phyloP scores from a whole-genome alignment of 2,329 filamentous ascomycete genomes.

The Cercospora nicotianae region DNA sequence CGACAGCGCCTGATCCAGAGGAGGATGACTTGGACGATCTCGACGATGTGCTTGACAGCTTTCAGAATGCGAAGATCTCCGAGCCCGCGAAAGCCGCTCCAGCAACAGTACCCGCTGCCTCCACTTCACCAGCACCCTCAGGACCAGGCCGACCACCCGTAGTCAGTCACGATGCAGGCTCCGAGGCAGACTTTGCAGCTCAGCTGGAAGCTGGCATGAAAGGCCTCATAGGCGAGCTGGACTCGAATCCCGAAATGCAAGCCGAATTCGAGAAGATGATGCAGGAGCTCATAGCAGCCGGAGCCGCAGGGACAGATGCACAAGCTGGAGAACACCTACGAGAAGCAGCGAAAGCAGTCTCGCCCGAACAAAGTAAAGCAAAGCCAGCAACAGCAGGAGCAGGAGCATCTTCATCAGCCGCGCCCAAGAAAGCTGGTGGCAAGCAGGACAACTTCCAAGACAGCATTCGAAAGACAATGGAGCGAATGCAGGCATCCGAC shows the following conservation, averaged over 20 bases:
- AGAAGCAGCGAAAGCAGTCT: conserved; percentile 37
- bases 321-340: conserved; percentile 37
- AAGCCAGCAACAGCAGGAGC: conserved; percentile 24
- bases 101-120: conserved; percentile 31
- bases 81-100: conserved; percentile 32
- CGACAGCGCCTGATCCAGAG: conserved; percentile 71
- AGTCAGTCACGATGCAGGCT: conserved; percentile 32
- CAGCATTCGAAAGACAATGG: conserved; percentile 90
- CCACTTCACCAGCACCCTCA: conserved; percentile 40
- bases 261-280: conserved; percentile 66
- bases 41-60: conserved; percentile 93
- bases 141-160: conserved; percentile 41
- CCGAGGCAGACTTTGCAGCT: conserved; percentile 75
- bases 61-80: conserved; percentile 63
- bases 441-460: conserved; percentile 72
- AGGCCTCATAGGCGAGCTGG: conserved; percentile 71
- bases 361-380: conserved; percentile 23
- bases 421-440: conserved; percentile 10
- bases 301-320: conserved; percentile 41
- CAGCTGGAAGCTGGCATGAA: conserved; percentile 91
- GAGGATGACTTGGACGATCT: conserved; percentile 90
- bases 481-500: conserved; percentile 88
- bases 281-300: conserved; percentile 55
- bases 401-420: conserved; percentile 2
- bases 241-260: conserved; percentile 65